These are phyloP conservation scores for Candida coleopterorum DNA, from an alignment of 805 yeast species.

Conservation along the genomic window DNA sequence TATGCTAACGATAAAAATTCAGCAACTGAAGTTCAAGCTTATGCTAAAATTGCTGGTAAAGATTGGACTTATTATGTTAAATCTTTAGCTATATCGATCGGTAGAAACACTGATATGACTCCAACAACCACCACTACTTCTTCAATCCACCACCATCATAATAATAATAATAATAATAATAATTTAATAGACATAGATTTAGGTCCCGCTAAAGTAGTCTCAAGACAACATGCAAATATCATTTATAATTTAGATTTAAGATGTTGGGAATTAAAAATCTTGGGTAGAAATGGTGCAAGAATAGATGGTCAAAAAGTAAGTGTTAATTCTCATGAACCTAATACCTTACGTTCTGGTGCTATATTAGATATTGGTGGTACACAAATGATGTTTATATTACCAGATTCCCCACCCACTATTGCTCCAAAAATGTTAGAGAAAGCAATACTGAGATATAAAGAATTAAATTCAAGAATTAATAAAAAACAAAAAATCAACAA, in stretches of 20 bases:
- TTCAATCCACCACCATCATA: not conserved
- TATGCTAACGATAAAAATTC: conserved; percentile 70
- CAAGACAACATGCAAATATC: conserved; percentile 84
- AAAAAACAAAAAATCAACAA: not conserved
- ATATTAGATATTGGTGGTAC: conserved; percentile 93
- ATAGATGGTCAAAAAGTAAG: conserved; percentile 66
- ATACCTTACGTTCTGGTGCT: conserved; percentile 77
- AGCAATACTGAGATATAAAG: conserved; percentile 31
- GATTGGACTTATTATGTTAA: conserved; percentile 95
- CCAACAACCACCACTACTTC: not conserved
- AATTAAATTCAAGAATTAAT: conserved; percentile 7
- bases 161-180: conserved; percentile 5
- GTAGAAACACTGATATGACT: conserved; percentile 63
- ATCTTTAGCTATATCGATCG: conserved; percentile 67
- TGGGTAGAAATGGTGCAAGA: conserved; percentile 92
- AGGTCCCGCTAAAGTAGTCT: conserved; percentile 97
- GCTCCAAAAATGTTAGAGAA: conserved; percentile 43
- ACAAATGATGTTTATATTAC: conserved; percentile 97
- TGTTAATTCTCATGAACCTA: conserved; percentile 44
- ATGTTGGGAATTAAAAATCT: conserved; percentile 78
- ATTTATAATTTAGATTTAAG: conserved; percentile 69
- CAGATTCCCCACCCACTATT: conserved; percentile 76
- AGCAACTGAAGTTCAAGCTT: conserved; percentile 88
- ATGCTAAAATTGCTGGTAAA: conserved; percentile 90
- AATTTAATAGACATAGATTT: conserved; percentile 72